These are phyloP conservation scores for Syzygium aromaticum DNA, from an alignment of 345 rosid species.

Conservation along the genomic window DNA sequence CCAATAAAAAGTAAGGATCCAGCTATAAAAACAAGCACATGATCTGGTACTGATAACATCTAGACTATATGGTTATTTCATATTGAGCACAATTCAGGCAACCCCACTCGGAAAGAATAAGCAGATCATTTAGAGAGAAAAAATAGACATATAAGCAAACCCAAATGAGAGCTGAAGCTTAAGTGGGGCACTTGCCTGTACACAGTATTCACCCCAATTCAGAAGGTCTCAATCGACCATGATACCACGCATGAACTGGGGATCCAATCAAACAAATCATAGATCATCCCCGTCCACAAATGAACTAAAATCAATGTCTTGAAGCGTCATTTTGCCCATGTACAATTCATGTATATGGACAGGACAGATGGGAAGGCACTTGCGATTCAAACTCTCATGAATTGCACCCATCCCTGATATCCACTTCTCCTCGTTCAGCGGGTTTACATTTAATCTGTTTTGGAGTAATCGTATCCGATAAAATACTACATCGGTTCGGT, in stretches of 20 bases:
- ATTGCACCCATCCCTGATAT: conserved; percentile 47
- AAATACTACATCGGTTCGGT: conserved; percentile 35
- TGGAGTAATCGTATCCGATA: conserved; percentile 65
- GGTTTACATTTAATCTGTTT: conserved; percentile 30
- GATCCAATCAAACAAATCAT: not conserved
- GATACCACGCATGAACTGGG: not conserved
- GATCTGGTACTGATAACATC: not conserved
- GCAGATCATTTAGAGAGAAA: not conserved
- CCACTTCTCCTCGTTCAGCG: conserved; percentile 49
- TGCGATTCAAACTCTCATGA: conserved; percentile 48
- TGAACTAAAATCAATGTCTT: conserved; percentile 54
- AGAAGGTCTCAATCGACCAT: conserved; percentile 25
- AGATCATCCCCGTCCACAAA: conserved; percentile 33
- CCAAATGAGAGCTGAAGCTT: not conserved
- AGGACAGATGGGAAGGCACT: conserved; percentile 69
- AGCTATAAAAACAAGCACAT: not conserved
- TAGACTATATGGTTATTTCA: not conserved
- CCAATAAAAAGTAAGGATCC: not conserved
- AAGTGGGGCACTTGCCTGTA: not conserved
- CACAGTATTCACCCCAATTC: not conserved
- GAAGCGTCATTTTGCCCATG: conserved; percentile 71
- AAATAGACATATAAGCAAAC: not conserved
- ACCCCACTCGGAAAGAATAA: not conserved
- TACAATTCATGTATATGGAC: conserved; percentile 55
- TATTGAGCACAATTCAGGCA: not conserved